phyloP scores from a whole-genome alignment of 148 eudicot genomes.

The Arctostaphylos glauca region DNA sequence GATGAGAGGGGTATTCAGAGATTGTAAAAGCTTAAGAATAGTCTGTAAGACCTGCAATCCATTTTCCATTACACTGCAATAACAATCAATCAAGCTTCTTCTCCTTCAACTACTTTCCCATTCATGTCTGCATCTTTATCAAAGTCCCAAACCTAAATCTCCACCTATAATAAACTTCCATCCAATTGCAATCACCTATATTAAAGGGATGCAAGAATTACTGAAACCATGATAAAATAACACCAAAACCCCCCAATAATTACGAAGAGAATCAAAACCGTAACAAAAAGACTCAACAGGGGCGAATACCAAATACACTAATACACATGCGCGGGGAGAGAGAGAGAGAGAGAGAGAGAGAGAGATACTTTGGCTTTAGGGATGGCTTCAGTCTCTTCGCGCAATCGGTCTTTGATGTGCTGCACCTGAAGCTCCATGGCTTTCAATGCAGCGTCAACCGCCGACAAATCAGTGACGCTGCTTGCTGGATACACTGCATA shows the following conservation, averaged over 20 bases:
- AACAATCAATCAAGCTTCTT: no score
- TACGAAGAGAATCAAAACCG: background rate
- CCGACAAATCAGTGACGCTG: slow-evolving; percentile 67
- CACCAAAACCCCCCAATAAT: background rate
- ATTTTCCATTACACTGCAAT: no score
- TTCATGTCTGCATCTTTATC: no score
- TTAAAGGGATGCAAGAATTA: background rate
- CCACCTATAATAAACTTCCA: background rate
- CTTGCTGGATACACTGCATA: slow-evolving; percentile 76
- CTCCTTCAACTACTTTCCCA: no score
- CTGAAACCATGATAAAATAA: background rate
- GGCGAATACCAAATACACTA: background rate
- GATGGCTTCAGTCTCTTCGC: slow-evolving; percentile 75
- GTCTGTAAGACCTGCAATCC: no score
- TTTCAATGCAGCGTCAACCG: slow-evolving; percentile 58
- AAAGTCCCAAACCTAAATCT: no score
- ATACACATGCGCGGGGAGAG: background rate
- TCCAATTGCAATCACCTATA: background rate
- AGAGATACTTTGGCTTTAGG: slow-evolving; percentile 80
- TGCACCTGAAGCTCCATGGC: slow-evolving; percentile 89
- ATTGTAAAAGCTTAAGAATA: no score
- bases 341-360: background rate
- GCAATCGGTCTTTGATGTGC: slow-evolving; percentile 59
- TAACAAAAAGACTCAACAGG: background rate
- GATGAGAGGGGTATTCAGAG: no score